Percentiles rank a stretch among this genome's conserved stretches.
These are phyloP conservation scores for Phytophthora cajani DNA, from an alignment of 352 stramenopile genomes.

Conservation along the genomic window DNA sequence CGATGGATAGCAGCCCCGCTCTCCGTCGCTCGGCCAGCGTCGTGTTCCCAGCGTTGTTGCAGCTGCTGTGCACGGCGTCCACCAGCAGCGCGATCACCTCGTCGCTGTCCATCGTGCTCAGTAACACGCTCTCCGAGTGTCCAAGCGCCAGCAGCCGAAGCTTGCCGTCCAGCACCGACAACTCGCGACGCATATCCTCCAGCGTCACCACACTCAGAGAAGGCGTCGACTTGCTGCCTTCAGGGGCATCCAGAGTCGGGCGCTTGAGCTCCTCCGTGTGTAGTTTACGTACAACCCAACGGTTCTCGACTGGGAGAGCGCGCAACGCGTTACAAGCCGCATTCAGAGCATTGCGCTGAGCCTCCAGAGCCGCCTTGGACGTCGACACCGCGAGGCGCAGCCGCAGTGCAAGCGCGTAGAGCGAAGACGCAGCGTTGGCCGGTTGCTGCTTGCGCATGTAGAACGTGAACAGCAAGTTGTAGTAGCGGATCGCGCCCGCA, in stretches of 20 bases:
- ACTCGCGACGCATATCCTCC: constrained; percentile 64
- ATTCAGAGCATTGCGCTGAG: constrained; percentile 72
- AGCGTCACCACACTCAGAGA: constrained; percentile 68
- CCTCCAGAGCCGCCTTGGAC: constrained; percentile 47
- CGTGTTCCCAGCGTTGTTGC: constrained; percentile 17
- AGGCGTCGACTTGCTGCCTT: constrained; percentile 12
- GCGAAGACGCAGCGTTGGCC: constrained; percentile 62
- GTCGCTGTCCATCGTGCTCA: constrained; percentile 63
- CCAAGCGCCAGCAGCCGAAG: constrained; percentile 60
- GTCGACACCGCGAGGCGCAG: constrained; percentile 50
- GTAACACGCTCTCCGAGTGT: constrained; percentile 57
- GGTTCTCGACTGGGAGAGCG: constrained; percentile 49
- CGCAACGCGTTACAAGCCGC: constrained; percentile 55
- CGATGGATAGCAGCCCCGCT: constrained; percentile 50
- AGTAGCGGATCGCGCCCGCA: constrained; percentile 53
- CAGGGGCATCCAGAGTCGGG: constrained; percentile 8
- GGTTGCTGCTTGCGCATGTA: constrained; percentile 71
- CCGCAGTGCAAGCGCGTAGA: constrained; percentile 64
- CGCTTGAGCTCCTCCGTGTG: constrained; percentile 61
- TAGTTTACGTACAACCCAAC: constrained; percentile 77
- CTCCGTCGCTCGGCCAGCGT: constrained; percentile 57
- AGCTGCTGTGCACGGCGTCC: constrained; percentile 43
- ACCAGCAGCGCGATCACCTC: constrained; percentile 69
- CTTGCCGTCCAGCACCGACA: constrained; percentile 72
- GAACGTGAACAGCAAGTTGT: constrained; percentile 78